Percentiles rank a stretch among this genome's conserved stretches.
Conservation (phyloP, 768 basidiomycete genomes). For the Amanita thiersii region DNA sequence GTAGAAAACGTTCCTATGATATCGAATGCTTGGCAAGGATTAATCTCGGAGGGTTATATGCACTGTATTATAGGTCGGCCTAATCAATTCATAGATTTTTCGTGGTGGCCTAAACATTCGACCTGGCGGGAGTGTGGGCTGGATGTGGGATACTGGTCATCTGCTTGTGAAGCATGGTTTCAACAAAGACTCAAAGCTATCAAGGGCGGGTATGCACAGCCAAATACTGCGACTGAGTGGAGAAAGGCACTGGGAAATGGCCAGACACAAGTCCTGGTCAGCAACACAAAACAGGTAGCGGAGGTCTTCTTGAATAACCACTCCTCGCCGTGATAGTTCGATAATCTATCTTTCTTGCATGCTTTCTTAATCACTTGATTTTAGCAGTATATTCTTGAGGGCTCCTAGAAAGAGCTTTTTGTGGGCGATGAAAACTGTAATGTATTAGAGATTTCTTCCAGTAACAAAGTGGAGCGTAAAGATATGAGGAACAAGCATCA, state of each 20-base stretch:
- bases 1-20: background rate
- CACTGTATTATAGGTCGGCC: background rate
- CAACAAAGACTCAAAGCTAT: slow-evolving; percentile 1
- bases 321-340: background rate
- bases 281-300: slow-evolving; percentile 1
- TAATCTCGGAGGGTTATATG: too few species aligned
- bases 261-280: background rate
- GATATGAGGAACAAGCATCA: too few species aligned
- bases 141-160: slow-evolving; percentile 7
- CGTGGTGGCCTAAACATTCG: slow-evolving; percentile 7
- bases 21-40: too few species aligned
- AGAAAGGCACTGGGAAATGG: slow-evolving; percentile 2
- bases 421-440: background rate
- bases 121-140: slow-evolving; percentile 5
- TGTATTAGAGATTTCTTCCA: too few species aligned
- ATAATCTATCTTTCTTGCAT: too few species aligned
- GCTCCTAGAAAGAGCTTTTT: too few species aligned
- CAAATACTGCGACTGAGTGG: slow-evolving; percentile 2
- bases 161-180: slow-evolving; percentile 7
- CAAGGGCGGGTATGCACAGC: background rate
- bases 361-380: too few species aligned
- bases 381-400: too few species aligned
- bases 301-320: background rate
- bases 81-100: background rate
- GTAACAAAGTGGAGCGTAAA: too few species aligned